phyloP scores from a whole-genome alignment of 2,329 filamentous ascomycete genomes.

The Fonsecaea nubica region DNA sequence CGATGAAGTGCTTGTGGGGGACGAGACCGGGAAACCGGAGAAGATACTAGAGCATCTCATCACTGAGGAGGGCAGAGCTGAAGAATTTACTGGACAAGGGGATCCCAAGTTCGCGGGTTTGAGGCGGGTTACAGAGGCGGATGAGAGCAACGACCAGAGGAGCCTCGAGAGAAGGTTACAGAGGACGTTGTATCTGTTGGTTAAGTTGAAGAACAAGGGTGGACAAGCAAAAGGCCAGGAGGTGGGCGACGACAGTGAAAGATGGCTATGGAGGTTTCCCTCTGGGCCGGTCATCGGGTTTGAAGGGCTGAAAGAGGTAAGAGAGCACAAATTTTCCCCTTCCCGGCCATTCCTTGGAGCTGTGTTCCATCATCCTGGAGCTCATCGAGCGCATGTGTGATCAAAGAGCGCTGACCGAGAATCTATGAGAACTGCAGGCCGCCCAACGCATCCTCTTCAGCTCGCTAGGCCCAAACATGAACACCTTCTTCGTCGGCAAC shows the following conservation, averaged over 20 bases:
- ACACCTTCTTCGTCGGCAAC: conserved; percentile 95
- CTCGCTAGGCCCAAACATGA: conserved; percentile 91
- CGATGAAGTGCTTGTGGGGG: conserved; percentile 83
- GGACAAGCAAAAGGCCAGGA: conserved; percentile 34
- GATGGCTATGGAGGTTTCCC: conserved; percentile 76
- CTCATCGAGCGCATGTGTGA: background rate
- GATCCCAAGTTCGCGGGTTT: conserved; percentile 69
- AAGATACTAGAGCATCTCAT: conserved; percentile 73
- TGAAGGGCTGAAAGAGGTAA: conserved; percentile 85
- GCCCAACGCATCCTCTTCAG: conserved; percentile 79
- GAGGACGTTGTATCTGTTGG: conserved; percentile 84
- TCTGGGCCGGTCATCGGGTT: conserved; percentile 73
- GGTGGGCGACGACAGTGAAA: conserved; percentile 44
- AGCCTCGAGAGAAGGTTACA: conserved; percentile 81
- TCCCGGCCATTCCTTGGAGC: background rate
- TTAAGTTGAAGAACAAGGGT: conserved; percentile 63
- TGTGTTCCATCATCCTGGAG: background rate
- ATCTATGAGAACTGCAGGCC: conserved; percentile 62
- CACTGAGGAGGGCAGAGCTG: conserved; percentile 69
- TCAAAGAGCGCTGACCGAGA: background rate
- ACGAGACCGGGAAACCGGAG: conserved; percentile 68
- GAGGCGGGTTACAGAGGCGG: conserved; percentile 74
- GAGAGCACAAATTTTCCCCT: conserved; percentile 42
- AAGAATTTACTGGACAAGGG: conserved; percentile 62
- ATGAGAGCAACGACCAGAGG: conserved; percentile 73